Evolutionary conservation across 1,139 yeast genomes (phyloP).

Genomic region (Yamadazyma songkhlaensis): DNA sequence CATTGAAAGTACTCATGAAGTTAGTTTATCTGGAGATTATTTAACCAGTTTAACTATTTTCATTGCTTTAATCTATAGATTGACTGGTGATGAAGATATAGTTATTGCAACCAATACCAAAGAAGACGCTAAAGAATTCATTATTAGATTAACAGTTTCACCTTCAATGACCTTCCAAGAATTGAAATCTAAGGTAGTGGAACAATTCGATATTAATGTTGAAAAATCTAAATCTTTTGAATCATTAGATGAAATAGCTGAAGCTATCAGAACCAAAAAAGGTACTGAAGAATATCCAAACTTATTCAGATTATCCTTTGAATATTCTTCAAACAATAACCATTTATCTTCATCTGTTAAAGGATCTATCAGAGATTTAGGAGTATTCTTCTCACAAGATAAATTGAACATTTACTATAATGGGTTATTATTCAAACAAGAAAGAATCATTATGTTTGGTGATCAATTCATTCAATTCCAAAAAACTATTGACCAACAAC

Average conservation of each 20-base stretch:
- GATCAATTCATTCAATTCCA: slow-evolving; percentile 70
- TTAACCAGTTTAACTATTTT: slow-evolving; percentile 63
- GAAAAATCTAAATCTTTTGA: slow-evolving; percentile 32
- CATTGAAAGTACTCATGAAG: slow-evolving; percentile 56
- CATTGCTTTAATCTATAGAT: slow-evolving; percentile 68
- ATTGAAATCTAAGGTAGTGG: slow-evolving; percentile 43
- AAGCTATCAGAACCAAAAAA: slow-evolving; percentile 45
- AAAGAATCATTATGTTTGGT: slow-evolving; percentile 64
- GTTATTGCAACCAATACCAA: slow-evolving; percentile 68
- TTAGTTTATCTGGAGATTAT: slow-evolving; percentile 38
- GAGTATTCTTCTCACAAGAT: slow-evolving; percentile 42
- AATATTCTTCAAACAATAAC: slow-evolving; percentile 41
- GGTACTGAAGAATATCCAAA: slow-evolving; percentile 59
- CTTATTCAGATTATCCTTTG: slow-evolving; percentile 63
- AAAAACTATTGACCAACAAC: slow-evolving; percentile 24
- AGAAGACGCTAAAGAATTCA: slow-evolving; percentile 43
- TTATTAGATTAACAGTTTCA: slow-evolving; percentile 59
- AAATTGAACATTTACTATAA: slow-evolving; percentile 58
- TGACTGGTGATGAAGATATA: slow-evolving; percentile 93
- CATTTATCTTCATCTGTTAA: slow-evolving; percentile 46
- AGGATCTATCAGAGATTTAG: slow-evolving; percentile 64
- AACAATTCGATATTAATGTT: slow-evolving; percentile 39
- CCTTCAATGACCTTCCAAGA: slow-evolving; percentile 54
- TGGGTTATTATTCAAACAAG: slow-evolving; percentile 67
- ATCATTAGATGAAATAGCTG: slow-evolving; percentile 58